These are phyloP conservation scores for Thyridium curvatum DNA, from an alignment of 2,329 filamentous ascomycete species.

Conservation along the genomic window DNA sequence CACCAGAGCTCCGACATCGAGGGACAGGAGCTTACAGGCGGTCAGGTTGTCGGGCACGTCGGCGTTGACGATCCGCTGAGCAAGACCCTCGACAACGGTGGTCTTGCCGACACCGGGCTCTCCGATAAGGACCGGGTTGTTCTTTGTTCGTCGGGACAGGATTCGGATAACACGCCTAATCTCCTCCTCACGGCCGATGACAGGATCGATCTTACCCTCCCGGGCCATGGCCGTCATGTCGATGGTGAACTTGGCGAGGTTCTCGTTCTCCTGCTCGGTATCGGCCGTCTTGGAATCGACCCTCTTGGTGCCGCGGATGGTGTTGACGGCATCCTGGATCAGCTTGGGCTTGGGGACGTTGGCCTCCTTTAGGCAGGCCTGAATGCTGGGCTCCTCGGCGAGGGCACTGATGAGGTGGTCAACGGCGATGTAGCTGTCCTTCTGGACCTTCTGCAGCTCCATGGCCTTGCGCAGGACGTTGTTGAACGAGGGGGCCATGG, in stretches of 20 bases:
- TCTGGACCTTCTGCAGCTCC: slow-evolving; percentile 94
- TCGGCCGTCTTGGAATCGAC: slow-evolving; percentile 97
- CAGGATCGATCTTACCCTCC: slow-evolving; percentile 96
- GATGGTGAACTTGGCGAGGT: slow-evolving; percentile 95
- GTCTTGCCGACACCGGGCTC: slow-evolving; percentile 98
- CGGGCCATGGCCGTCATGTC: slow-evolving; percentile 96
- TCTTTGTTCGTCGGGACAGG: slow-evolving; percentile 89
- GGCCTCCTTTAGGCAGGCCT: slow-evolving; percentile 70
- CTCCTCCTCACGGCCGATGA: slow-evolving; percentile 95
- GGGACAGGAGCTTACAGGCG: slow-evolving; percentile 85
- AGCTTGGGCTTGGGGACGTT: slow-evolving; percentile 91
- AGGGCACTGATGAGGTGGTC: slow-evolving; percentile 89
- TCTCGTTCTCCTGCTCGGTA: slow-evolving; percentile 86
- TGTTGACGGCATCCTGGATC: slow-evolving; percentile 81
- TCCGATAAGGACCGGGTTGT: slow-evolving; percentile 96
- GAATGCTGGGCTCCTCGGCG: slow-evolving; percentile 70
- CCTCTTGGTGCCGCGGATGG: slow-evolving; percentile 85
- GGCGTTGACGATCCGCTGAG: slow-evolving; percentile 90
- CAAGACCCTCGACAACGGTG: slow-evolving; percentile 92
- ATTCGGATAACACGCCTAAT: slow-evolving; percentile 90
- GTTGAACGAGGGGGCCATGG: slow-evolving; percentile 74
- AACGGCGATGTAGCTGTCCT: slow-evolving; percentile 88
- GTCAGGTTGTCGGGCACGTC: slow-evolving; percentile 95
- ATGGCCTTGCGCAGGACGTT: slow-evolving; percentile 78
- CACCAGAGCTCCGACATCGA: slow-evolving; percentile 91